Evolutionary conservation across 352 stramenopile genomes (phyloP).

Genomic region (Globisporangium radiosum): DNA sequence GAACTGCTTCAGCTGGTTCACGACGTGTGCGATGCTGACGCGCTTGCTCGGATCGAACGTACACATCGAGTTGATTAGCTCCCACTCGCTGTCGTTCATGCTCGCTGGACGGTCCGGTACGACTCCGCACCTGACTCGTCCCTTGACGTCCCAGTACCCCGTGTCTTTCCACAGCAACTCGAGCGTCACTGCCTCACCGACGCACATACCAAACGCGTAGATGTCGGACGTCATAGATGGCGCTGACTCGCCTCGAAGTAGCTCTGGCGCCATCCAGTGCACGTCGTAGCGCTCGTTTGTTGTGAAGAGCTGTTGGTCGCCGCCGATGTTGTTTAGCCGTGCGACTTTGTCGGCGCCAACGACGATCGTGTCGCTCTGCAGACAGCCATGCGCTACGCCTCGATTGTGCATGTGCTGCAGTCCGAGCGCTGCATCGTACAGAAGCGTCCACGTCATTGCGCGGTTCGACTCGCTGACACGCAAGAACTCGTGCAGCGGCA

Average conservation of each 20-base stretch:
- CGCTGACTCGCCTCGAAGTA: too few species aligned
- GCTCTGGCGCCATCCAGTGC: constrained; percentile 16
- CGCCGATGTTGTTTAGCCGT: constrained; percentile 1
- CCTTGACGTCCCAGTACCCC: too few species aligned
- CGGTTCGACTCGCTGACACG: neutral
- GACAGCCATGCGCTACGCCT: constrained; percentile 13
- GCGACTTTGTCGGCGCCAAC: constrained; percentile 8
- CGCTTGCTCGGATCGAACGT: neutral
- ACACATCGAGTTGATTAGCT: neutral
- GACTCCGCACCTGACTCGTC: too few species aligned
- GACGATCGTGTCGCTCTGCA: constrained; percentile 7
- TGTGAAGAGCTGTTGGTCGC: too few species aligned
- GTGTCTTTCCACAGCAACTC: neutral
- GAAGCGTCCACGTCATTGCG: constrained; percentile 1
- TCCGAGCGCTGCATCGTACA: constrained; percentile 19
- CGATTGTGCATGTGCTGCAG: constrained; percentile 21
- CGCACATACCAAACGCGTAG: constrained; percentile 21
- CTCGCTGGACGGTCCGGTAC: neutral
- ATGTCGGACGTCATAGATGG: constrained; percentile 8
- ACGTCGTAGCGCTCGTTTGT: neutral
- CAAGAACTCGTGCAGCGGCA: constrained; percentile 2
- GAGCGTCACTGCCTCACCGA: constrained; percentile 7
- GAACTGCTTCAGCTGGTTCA: constrained; percentile 1
- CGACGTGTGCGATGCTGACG: neutral
- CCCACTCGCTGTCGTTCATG: constrained; percentile 4